Conservation (phyloP, 768 basidiomycete genomes). For the Pisolithus microcarpus region DNA sequence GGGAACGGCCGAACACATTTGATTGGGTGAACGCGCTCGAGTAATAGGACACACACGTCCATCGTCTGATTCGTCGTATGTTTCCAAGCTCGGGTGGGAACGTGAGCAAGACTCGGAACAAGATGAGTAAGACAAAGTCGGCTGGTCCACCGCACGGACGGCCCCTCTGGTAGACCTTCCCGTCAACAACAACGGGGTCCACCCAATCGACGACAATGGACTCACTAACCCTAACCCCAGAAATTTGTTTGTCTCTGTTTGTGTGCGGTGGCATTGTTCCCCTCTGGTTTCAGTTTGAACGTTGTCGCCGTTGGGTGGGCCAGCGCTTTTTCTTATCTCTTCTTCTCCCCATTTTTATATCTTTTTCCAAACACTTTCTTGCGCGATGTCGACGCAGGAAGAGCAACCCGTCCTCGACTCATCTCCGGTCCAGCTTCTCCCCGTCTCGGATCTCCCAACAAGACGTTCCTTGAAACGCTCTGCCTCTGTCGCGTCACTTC, state of each 20-base stretch:
- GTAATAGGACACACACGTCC: neutral
- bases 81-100: neutral
- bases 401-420: constrained; percentile 24
- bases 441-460: constrained; percentile 6
- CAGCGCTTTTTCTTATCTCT: neutral
- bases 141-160: no score
- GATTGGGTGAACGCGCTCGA: neutral
- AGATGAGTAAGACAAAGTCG: no score
- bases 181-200: no score
- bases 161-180: no score
- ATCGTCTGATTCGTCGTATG: neutral
- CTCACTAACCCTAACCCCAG: neutral
- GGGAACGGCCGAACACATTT: neutral
- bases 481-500: constrained; percentile 56
- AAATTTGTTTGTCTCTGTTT: neutral
- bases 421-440: constrained; percentile 14
- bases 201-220: no score
- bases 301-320: neutral
- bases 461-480: constrained; percentile 49
- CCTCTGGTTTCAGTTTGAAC: neutral
- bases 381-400: constrained; percentile 25
- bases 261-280: neutral
- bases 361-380: no score
- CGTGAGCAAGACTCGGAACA: neutral
- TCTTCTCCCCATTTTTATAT: neutral